Evolutionary conservation across 2,329 filamentous ascomycete species (phyloP).

Genomic region (Pseudogymnoascus sp.): DNA sequence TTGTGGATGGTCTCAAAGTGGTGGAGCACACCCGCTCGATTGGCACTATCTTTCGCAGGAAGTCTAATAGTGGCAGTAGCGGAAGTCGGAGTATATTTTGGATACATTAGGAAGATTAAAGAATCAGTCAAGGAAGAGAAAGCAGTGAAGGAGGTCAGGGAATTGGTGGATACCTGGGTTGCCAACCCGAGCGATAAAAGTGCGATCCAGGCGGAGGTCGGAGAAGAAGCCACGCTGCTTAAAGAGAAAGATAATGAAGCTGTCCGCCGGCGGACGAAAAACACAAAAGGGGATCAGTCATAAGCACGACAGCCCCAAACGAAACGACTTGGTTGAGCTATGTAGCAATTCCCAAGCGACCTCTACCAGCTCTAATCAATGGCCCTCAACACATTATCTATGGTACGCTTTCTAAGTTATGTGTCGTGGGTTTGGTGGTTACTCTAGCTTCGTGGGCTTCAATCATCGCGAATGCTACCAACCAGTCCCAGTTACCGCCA

Average conservation of each 20-base stretch:
- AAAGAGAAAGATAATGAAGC: background rate
- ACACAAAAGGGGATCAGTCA: background rate
- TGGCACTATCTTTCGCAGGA: constrained; percentile 64
- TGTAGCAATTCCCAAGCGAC: background rate
- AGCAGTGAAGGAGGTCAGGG: constrained; percentile 53
- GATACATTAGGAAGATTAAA: constrained; percentile 62
- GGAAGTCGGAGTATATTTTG: constrained; percentile 69
- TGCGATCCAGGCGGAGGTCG: background rate
- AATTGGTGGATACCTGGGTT: constrained; percentile 66
- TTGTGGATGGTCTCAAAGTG: constrained; percentile 71
- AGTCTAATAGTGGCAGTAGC: constrained; percentile 62
- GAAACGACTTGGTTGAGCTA: background rate
- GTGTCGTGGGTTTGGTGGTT: background rate
- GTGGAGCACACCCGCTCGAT: constrained; percentile 62
- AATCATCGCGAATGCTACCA: background rate
- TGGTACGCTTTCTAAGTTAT: background rate
- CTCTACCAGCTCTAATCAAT: background rate
- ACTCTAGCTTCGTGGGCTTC: background rate
- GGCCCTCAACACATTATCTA: background rate
- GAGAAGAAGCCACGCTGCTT: background rate
- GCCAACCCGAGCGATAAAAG: background rate
- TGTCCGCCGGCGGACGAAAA: background rate
- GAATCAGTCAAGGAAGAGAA: constrained; percentile 58
- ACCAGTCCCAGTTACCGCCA: background rate
- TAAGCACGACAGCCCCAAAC: background rate